A percentile compares a stretch with the other conserved stretches of the same genome.
phyloP scores from a whole-genome alignment of 805 yeast genomes.

The Candida verbasci region DNA sequence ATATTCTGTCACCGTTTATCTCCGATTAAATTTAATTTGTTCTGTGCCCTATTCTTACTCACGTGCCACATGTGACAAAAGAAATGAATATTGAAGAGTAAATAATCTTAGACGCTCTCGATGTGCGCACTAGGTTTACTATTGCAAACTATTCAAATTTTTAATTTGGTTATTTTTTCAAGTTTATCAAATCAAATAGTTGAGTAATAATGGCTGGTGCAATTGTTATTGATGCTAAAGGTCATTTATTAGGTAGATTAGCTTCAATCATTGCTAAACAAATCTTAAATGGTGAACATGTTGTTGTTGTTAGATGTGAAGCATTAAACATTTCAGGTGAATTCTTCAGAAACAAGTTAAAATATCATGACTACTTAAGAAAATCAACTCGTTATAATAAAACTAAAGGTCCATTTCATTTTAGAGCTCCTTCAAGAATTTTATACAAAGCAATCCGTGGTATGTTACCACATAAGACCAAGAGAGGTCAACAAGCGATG shows the following conservation, averaged over 20 bases:
- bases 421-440: constrained; percentile 99
- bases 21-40: too few species aligned
- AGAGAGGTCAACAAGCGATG: constrained; percentile 99
- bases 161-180: too few species aligned
- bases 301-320: constrained; percentile 96
- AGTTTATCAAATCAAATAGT: too few species aligned
- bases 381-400: constrained; percentile 99
- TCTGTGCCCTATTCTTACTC: too few species aligned
- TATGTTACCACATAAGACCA: constrained; percentile 99
- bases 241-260: constrained; percentile 99
- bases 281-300: constrained; percentile 95
- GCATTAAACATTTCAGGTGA: constrained; percentile 99
- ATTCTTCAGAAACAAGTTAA: constrained; percentile 99
- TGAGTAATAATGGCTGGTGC: too few species aligned
- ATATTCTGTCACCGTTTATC: too few species aligned
- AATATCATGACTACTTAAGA: constrained; percentile 99
- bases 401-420: constrained; percentile 99
- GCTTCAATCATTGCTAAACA: constrained; percentile 99
- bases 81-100: too few species aligned
- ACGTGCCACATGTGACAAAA: too few species aligned
- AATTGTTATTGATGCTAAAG: constrained; percentile 99
- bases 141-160: too few species aligned
- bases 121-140: too few species aligned
- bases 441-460: constrained; percentile 99
- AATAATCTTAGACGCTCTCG: too few species aligned